Conservation (phyloP, 805 yeast genomes). For the Cyberlindnera mrakii region DNA sequence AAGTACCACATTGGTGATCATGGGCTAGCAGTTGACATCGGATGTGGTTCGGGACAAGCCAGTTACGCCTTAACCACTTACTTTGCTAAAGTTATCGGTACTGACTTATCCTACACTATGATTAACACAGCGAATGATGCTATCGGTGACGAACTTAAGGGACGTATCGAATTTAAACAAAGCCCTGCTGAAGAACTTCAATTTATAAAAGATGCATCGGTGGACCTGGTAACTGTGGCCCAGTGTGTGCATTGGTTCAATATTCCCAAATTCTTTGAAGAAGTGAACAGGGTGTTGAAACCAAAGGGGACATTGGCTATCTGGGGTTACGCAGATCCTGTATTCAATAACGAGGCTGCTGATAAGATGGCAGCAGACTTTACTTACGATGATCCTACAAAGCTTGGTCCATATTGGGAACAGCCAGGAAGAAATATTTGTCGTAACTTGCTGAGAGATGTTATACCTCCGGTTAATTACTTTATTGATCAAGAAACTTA, state of each 20-base stretch:
- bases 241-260: constrained; percentile 87
- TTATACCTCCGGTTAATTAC: constrained; percentile 34
- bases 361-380: constrained; percentile 48
- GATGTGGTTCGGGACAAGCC: constrained; percentile 79
- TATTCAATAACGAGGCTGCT: constrained; percentile 48
- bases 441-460: constrained; percentile 35
- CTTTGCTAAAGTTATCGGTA: constrained; percentile 51
- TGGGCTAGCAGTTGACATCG: constrained; percentile 55
- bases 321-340: constrained; percentile 78
- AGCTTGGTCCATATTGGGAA: constrained; percentile 74
- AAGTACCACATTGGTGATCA: constrained; percentile 36
- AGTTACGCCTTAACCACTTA: constrained; percentile 41
- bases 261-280: constrained; percentile 44
- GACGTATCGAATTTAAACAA: constrained; percentile 13
- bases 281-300: constrained; percentile 43
- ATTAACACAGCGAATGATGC: constrained; percentile 36
- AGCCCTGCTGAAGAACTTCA: constrained; percentile 21
- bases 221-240: constrained; percentile 71
- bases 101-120: constrained; percentile 59
- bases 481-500: constrained; percentile 36
- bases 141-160: constrained; percentile 7
- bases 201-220: constrained; percentile 30
- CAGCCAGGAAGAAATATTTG: constrained; percentile 69
- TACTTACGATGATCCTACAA: constrained; percentile 40
- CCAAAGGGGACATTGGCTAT: constrained; percentile 64